These are phyloP conservation scores for Euclidium syriacum DNA, from an alignment of 345 rosid genomes.

Conservation along the genomic window DNA sequence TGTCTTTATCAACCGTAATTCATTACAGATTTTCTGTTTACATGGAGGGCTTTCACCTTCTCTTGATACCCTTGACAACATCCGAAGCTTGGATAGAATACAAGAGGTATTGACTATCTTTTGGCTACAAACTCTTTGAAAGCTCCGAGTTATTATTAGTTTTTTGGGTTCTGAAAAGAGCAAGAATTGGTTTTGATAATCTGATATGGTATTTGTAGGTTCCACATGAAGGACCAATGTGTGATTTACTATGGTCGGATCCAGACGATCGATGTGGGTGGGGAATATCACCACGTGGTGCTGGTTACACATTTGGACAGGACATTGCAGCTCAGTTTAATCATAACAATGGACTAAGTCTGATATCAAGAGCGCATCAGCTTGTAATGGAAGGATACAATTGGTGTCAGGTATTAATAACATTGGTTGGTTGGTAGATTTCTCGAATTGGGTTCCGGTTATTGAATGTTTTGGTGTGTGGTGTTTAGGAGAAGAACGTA, in stretches of 20 bases:
- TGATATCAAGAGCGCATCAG: constrained; percentile 62
- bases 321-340: constrained; percentile 87
- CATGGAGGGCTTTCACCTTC: constrained; percentile 96
- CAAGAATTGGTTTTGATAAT: background rate
- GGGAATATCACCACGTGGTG: constrained; percentile 99
- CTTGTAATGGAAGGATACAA: constrained; percentile 39
- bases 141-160: background rate
- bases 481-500: constrained; percentile 31
- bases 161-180: background rate
- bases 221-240: constrained; percentile 99
- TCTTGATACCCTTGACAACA: constrained; percentile 81
- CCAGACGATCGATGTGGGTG: constrained; percentile 99
- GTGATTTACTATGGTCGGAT: constrained; percentile 97
- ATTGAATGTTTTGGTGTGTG: constrained; percentile 3
- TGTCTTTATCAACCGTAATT: background rate
- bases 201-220: constrained; percentile 43
- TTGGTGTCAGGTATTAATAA: constrained; percentile 29
- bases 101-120: constrained; percentile 55
- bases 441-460: background rate
- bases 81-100: constrained; percentile 82
- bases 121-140: background rate
- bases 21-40: constrained; percentile 68
- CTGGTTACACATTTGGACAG: constrained; percentile 98
- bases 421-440: background rate
- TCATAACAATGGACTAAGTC: constrained; percentile 80